phyloP scores from a whole-genome alignment of 805 yeast genomes.

The Cyberlindnera euphorbiae region DNA sequence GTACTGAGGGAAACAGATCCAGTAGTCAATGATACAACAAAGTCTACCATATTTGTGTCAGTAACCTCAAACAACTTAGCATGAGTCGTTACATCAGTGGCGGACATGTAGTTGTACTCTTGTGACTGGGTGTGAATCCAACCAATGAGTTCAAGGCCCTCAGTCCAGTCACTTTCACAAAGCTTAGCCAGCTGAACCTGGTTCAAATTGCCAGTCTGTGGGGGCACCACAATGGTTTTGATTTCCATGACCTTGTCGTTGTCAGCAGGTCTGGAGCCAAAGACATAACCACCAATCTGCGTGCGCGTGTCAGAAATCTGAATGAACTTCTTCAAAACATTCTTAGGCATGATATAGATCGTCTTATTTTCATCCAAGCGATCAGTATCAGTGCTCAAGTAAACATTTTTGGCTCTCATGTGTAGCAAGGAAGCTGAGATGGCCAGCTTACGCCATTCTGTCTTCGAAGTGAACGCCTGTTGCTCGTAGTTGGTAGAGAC shows the following conservation, averaged over 20 bases:
- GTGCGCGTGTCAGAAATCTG: slow-evolving; percentile 76
- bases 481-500: slow-evolving; percentile 89
- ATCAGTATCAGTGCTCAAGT: slow-evolving; percentile 52
- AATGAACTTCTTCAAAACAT: slow-evolving; percentile 69
- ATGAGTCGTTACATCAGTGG: slow-evolving; percentile 66
- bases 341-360: slow-evolving; percentile 81
- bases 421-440: slow-evolving; percentile 70
- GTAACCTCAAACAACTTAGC: slow-evolving; percentile 32
- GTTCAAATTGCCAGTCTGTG: slow-evolving; percentile 77
- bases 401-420: slow-evolving; percentile 69
- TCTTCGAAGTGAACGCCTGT: slow-evolving; percentile 71
- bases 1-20: slow-evolving; percentile 82
- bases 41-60: slow-evolving; percentile 41
- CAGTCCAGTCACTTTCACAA: slow-evolving; percentile 44
- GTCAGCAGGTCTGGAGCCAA: slow-evolving; percentile 74
- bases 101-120: slow-evolving; percentile 57
- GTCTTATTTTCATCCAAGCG: slow-evolving; percentile 52
- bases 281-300: slow-evolving; percentile 78
- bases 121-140: slow-evolving; percentile 89
- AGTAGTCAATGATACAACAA: slow-evolving; percentile 69
- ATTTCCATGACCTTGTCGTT: slow-evolving; percentile 74
- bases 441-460: slow-evolving; percentile 90
- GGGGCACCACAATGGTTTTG: slow-evolving; percentile 68
- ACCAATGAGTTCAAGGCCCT: slow-evolving; percentile 76
- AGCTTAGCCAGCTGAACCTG: slow-evolving; percentile 34